Conservation (phyloP, 192 early-diverging fungal genomes). For the Mortierella claussenii region DNA sequence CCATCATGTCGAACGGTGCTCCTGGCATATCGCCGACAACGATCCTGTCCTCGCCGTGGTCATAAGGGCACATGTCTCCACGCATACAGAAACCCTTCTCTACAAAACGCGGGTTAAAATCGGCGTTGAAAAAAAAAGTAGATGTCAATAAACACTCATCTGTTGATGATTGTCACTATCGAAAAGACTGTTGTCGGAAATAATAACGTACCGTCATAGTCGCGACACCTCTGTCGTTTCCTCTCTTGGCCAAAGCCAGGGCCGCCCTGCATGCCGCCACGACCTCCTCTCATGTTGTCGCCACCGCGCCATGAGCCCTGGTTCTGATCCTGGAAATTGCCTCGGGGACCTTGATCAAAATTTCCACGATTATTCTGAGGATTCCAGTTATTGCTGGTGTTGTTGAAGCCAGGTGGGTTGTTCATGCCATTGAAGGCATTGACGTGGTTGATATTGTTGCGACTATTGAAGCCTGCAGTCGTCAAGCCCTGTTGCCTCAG, state of each 20-base stretch:
- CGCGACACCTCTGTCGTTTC: conserved; percentile 67
- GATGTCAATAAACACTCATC: not conserved
- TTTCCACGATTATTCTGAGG: not conserved
- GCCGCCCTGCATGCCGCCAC: conserved; percentile 50
- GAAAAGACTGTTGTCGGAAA: not conserved
- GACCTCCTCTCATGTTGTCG: conserved; percentile 54
- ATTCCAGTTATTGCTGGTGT: conserved; percentile 30
- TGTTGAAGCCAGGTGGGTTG: conserved; percentile 11
- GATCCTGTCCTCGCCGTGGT: conserved; percentile 78
- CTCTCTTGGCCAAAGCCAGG: conserved; percentile 43
- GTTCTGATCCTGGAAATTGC: conserved; percentile 38
- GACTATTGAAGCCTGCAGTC: conserved; percentile 31
- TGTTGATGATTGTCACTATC: not conserved
- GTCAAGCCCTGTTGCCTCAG: conserved; percentile 29
- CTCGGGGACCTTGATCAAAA: conserved; percentile 4
- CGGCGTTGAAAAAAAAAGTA: not conserved
- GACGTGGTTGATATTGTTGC: conserved; percentile 7
- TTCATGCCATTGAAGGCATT: conserved; percentile 10
- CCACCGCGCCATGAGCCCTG: conserved; percentile 50
- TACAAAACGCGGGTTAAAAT: conserved; percentile 23
- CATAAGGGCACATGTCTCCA: conserved; percentile 83
- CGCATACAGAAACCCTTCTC: conserved; percentile 84
- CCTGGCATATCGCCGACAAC: conserved; percentile 67
- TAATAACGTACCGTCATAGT: conserved; percentile 75
- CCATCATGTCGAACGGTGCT: conserved; percentile 53